Base-by-base conservation (phyloP, 2,329 filamentous ascomycete species). In the Beauveria medogensis region DNA sequence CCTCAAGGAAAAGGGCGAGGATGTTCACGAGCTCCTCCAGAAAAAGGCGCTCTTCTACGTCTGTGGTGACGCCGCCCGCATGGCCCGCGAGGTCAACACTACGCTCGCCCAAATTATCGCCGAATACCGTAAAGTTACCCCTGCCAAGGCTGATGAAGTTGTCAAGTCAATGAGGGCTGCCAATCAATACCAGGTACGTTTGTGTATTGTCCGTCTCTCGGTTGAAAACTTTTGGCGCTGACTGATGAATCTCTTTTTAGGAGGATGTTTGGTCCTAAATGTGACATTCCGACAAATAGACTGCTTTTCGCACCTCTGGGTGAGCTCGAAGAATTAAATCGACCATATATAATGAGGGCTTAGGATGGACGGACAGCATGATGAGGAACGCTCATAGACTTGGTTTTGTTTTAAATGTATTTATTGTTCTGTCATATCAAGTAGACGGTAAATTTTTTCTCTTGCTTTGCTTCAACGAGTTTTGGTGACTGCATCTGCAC, bases 1-100 rank as follows among this genome's bases (percentile, higher is more conserved):
- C 64, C 82, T 99, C 63, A 88, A 90, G 77, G 91, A 97, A 74
- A 82, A 87, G 55, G 87, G 90, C 62, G 83, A 90, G 69, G 86
- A 96, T 69, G 82, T 99, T 76, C 93, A 96, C 76, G 87, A 93
- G 65, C 84, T 99, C 1, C 81, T 99, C 10, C 81, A 89, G 67
- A 81, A 92, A 74, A 90, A 92, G 73, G 94, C 91, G 5, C 97
- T 94, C 77, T 92, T 99, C 74, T 99, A 99, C 74, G 93, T 99
- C 62, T 99, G 95, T 70, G 94, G 94, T 77, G 94, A 99, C 72
- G 95, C 95, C 0, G 90, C 94, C 61, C 92, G 96, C 78, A 97
- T 97, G 92, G 92, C 92, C 52, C 87, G 92, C 62, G 92, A 96
- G 73, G 92, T 97, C 70, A 97, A 95, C 73, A 81, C 87, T 26